Percentiles rank a stretch among this genome's conserved stretches.
Conservation (phyloP, 371 early-diverging fungal species). For the Amoeboaphelidium occidentale region DNA sequence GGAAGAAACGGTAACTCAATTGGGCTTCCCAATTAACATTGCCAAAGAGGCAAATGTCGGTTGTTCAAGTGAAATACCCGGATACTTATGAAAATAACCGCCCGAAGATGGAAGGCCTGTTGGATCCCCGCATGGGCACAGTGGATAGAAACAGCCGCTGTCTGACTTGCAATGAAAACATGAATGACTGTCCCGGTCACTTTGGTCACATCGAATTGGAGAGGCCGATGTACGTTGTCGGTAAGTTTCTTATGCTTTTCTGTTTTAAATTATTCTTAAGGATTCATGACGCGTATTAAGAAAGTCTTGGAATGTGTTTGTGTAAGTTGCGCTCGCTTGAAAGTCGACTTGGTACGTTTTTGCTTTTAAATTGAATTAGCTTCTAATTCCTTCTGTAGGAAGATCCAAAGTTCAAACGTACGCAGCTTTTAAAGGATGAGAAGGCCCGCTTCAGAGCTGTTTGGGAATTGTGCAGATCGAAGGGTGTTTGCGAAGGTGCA, state of each 20-base stretch:
- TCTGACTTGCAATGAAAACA: conserved; percentile 86
- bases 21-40: not conserved
- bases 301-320: conserved; percentile 98
- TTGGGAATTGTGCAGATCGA: conserved; percentile 77
- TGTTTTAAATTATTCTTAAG: conserved; percentile 1
- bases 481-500: conserved; percentile 65
- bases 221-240: conserved; percentile 89
- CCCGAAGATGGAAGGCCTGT: conserved; percentile 70
- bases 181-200: conserved; percentile 95
- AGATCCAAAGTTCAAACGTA: conserved; percentile 41
- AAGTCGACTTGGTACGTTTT: conserved; percentile 44
- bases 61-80: conserved; percentile 81
- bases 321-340: conserved; percentile 90
- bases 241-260: conserved; percentile 23
- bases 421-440: conserved; percentile 41
- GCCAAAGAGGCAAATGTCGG: conserved; percentile 78
- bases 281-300: conserved; percentile 32
- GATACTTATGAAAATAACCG: conserved; percentile 85
- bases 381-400: conserved; percentile 14
- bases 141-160: conserved; percentile 96
- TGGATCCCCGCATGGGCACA: conserved; percentile 98
- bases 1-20: conserved; percentile 59
- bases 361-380: conserved; percentile 4
- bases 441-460: conserved; percentile 55
- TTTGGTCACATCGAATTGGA: conserved; percentile 97